A percentile compares a stretch with the other conserved stretches of the same genome.
Conservation (phyloP, 2,329 filamentous ascomycete species). For the Chrysosporium queenslandicum region DNA sequence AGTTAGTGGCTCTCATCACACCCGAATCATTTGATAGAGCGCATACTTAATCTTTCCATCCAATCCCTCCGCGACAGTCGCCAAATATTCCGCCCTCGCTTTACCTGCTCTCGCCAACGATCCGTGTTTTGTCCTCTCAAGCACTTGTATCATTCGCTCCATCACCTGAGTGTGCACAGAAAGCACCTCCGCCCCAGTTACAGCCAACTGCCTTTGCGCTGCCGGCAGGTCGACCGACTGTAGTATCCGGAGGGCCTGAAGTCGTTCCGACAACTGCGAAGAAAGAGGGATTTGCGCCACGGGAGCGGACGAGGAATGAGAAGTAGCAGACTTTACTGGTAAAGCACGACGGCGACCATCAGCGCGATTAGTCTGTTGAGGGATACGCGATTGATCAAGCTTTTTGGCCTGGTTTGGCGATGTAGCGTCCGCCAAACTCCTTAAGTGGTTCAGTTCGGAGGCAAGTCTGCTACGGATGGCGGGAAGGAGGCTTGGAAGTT, state of each 20-base stretch:
- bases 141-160: constrained; percentile 31
- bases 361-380: constrained; percentile 2
- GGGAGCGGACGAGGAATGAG: neutral
- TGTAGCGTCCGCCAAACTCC: constrained; percentile 5
- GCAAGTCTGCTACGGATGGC: constrained; percentile 11
- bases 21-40: too few relatives aligned
- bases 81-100: constrained; percentile 34
- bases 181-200: constrained; percentile 28
- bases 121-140: constrained; percentile 35
- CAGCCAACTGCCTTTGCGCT: constrained; percentile 28
- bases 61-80: constrained; percentile 30
- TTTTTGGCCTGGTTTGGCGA: neutral
- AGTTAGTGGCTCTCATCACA: too few relatives aligned
- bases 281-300: constrained; percentile 17
- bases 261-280: constrained; percentile 23
- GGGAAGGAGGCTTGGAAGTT: constrained; percentile 12
- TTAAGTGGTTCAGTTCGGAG: constrained; percentile 13
- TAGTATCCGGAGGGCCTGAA: constrained; percentile 22
- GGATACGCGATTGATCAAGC: constrained; percentile 5
- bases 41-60: constrained; percentile 32
- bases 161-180: constrained; percentile 26
- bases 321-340: constrained; percentile 4
- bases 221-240: constrained; percentile 29
- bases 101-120: constrained; percentile 28
- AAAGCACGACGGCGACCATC: constrained; percentile 9